Conservation (phyloP, 2,329 filamentous ascomycete genomes). For the Cryphonectria nitschkei region DNA sequence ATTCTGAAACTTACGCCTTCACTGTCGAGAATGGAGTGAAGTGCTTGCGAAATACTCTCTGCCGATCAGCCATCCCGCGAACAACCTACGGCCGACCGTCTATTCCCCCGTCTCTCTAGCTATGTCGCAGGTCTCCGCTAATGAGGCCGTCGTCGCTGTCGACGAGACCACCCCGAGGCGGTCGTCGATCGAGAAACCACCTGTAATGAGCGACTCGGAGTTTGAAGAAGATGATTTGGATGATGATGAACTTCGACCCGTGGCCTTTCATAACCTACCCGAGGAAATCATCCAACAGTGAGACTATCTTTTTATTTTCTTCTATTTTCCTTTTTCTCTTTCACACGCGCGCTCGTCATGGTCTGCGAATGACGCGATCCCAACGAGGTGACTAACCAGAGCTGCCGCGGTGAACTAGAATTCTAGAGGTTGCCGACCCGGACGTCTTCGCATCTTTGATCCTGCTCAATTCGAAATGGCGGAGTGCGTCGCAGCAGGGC, state of each 20-base stretch:
- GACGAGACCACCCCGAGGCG: conserved; percentile 29
- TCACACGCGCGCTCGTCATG: conserved; percentile 15
- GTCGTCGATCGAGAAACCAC: conserved; percentile 41
- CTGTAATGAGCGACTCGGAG: conserved; percentile 34
- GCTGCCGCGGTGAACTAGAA: conserved; percentile 47
- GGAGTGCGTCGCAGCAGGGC: conserved; percentile 63
- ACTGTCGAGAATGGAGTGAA: conserved; percentile 24
- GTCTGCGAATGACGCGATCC: neutral
- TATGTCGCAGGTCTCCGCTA: conserved; percentile 31
- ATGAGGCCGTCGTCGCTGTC: conserved; percentile 29
- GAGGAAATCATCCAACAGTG: conserved; percentile 74
- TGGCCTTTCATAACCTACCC: conserved; percentile 61
- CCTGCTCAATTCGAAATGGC: conserved; percentile 68
- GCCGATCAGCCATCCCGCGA: conserved; percentile 3
- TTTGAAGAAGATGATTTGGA: conserved; percentile 20
- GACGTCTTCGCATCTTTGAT: conserved; percentile 69
- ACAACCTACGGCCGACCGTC: neutral
- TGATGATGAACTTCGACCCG: conserved; percentile 31
- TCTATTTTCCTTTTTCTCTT: neutral
- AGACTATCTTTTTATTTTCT: conserved; percentile 34
- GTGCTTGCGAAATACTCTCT: neutral
- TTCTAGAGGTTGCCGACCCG: conserved; percentile 62
- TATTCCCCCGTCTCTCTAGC: conserved; percentile 8
- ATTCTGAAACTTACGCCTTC: neutral
- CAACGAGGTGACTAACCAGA: conserved; percentile 10